Percentiles rank a stretch among this genome's conserved stretches.
These are phyloP conservation scores for Plasmodium cynomolgi DNA, from an alignment of 169 alveolate species.

Conservation along the genomic window DNA sequence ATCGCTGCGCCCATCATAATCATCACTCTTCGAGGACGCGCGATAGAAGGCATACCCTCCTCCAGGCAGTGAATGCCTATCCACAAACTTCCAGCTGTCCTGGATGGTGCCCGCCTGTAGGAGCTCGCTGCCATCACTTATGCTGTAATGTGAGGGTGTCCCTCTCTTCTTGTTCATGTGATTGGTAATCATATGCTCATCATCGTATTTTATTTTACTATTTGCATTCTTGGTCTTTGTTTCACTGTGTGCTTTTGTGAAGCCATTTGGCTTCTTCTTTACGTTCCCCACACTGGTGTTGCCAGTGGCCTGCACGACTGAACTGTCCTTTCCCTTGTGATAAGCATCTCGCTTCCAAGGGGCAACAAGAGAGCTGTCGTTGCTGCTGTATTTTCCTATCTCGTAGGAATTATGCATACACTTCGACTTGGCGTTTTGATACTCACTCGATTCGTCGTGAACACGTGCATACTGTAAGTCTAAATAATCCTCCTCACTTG, in stretches of 20 bases:
- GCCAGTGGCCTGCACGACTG: background rate
- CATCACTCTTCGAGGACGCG: background rate
- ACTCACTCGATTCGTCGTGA: conserved; percentile 4
- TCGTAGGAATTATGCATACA: background rate
- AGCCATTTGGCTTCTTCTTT: background rate
- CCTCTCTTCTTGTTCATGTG: background rate
- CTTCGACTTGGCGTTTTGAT: background rate
- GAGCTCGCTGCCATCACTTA: background rate
- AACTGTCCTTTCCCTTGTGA: background rate
- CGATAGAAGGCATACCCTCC: background rate
- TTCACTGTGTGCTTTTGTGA: background rate
- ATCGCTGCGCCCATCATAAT: background rate
- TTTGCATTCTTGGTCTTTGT: background rate
- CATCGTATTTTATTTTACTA: background rate
- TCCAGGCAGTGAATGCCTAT: background rate
- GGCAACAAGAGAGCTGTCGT: background rate
- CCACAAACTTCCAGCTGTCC: background rate
- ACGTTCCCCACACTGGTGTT: background rate
- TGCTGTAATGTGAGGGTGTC: background rate
- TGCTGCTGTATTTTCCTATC: background rate
- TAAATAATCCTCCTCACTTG: conserved; percentile 51
- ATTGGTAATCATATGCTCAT: background rate
- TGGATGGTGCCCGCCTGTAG: background rate
- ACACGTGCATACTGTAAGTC: conserved; percentile 46
- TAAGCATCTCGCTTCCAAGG: background rate